Evolutionary conservation across 768 basidiomycete genomes (phyloP), one percentile per base, ranked within the genome.

Genomic region (Termitomyces sp.): DNA sequence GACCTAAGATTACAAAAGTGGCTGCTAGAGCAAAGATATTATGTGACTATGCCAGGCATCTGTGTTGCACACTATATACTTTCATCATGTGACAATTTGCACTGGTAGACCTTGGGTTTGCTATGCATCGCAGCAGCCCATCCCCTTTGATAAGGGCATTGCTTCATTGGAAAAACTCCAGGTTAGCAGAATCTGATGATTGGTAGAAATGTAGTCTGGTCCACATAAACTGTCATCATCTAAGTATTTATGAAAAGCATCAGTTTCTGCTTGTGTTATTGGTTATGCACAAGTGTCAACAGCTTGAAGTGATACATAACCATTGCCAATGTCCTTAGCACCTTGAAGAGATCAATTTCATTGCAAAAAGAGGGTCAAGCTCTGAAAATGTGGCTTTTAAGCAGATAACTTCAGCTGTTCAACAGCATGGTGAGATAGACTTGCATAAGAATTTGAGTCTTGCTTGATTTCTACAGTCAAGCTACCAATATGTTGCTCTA

Each of bases 311-410:
- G 68, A 55, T 22, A 62, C 51, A 57, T 63, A 70, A 3, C 64
- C 64, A 37, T 62, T 44, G 2, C 69, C 70, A 24, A 70, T 55
- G 33, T 65, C 59, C 18, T 56, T 44, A 2, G 51, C 45, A 11
- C 63, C 63, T 24, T 46, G 37, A 63, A 64, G 33, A 62, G 22
- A 24, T 41, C 24, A n/a, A 42, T 30, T 20, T 57, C 31, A 9
- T 56, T 62, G 13, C 31, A 27, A 30, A 34, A 16, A 57, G 51
- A 9, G 46, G 30, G 18, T 66, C 65, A 33, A 69, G 53, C 22
- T 66, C 58, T 9, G 67, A 65, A 47, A 67, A n/a, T 39, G 64
- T 59, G 0, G 67, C 66, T 36, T 68, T 67, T 6, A 69, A 52
- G 11, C 65, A 61, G 41, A 67, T 68, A 12, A 67, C 39, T 45